phyloP scores from a whole-genome alignment of 1,284 basidiomycete genomes.

The Pascua guehoae region DNA sequence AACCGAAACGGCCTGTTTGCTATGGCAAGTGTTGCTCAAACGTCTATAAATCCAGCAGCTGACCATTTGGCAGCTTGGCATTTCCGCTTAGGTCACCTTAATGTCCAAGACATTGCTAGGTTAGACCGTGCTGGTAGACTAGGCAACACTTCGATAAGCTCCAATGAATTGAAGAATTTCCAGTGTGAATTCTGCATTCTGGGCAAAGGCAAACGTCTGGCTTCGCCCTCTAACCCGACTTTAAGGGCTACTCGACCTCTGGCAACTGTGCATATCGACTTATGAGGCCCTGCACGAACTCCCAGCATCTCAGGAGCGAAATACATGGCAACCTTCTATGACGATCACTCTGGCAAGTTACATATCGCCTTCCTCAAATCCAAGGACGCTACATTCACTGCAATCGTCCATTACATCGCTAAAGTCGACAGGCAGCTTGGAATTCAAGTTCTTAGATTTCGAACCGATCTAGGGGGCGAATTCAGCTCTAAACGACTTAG shows the following conservation, averaged over 20 bases:
- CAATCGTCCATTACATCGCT: not conserved
- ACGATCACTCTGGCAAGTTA: no score
- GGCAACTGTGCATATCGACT: not conserved
- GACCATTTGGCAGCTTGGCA: no score
- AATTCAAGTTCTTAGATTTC: not conserved
- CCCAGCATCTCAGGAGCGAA: no score
- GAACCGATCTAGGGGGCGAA: not conserved
- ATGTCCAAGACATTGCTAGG: not conserved
- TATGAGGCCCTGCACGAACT: not conserved
- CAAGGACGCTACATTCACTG: not conserved
- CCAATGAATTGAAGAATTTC: not conserved
- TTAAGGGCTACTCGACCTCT: not conserved
- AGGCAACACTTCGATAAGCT: not conserved
- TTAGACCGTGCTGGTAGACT: no score
- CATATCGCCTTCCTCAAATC: no score
- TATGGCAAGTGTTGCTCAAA: not conserved
- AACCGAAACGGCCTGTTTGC: not conserved
- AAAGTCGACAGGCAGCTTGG: not conserved
- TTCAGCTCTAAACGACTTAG: not conserved
- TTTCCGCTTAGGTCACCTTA: not conserved
- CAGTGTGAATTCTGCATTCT: not conserved
- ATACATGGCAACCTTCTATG: no score
- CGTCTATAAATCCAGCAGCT: no score
- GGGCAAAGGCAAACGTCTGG: not conserved
- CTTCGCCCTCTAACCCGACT: not conserved